Base-by-base conservation (phyloP, 345 rosid genomes). In the Boechera divaricarpa region DNA sequence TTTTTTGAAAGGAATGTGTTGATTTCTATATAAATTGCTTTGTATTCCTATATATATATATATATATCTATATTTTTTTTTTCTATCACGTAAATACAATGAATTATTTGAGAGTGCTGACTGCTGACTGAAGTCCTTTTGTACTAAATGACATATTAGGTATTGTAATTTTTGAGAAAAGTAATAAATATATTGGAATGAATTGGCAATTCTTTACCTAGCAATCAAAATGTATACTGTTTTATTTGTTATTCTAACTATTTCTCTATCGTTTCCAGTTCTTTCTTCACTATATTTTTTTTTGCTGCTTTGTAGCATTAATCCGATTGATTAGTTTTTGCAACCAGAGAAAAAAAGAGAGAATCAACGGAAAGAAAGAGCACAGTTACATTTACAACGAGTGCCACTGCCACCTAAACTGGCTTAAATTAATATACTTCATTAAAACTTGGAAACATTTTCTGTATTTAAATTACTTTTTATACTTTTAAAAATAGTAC, bases 141-240 rank as follows among this genome's bases (percentile, higher is more conserved):
- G 10, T 16, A 13, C 26, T 41, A 73, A 11, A 24, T 53, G 42
- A 31, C 63, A 29, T 38, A 52, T 53, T 52, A 63, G 53, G 76
- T 73, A 32, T 71, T 35, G 10, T 11, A 44, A 49, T 36, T 10
- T 26, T 38, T n/a, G 9, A 47, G 10, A 47, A 47, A 47, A 47
- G 0, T 47, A 47, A 24, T 47, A 47, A 47, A 6, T n/a, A 47
- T 47, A n/a, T 2, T 1, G 4, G 21, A 47, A n/a, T 47, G 21
- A 47, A 47, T 6, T 47, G 21, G 52, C 9, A 47, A 47, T 2
- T n/a, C 6, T 47, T n/a, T 6, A n/a, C 52, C 21, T 15, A 47
- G 0, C 21, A n/a, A n/a, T n/a, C 1, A 47, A 2, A 47, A 47
- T 47, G 52, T 47, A n/a, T 15, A 6, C 1, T 6, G 10, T 16